Base-by-base conservation (phyloP, 2,329 filamentous ascomycete genomes). In the Mollisiaceae sp. region DNA sequence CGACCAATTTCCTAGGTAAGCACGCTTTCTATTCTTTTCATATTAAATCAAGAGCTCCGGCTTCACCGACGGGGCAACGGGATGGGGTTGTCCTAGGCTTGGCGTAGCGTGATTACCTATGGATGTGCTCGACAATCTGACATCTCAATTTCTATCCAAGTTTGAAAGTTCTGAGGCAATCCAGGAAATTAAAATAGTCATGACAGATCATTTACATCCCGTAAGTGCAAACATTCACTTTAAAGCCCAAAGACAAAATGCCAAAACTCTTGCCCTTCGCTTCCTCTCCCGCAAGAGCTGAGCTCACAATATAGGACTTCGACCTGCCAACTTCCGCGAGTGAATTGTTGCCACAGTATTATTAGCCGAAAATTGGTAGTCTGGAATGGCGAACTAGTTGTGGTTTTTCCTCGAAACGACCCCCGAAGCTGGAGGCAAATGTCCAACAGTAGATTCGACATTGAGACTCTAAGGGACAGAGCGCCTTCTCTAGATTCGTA, bases 291-390 rank as follows among this genome's bases (percentile, higher is more conserved):
- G 9, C 39, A 32, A 8, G 56, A 59, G 20, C 36, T 59, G 22
- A 43, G 41, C 38, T 59, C 20, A 57, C 45, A 38, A 59, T 45
- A 20, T 59, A 20, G 38, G 45, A 50, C 2, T 20, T 20, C 22
- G 45, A n/a, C 6, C 27, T 32, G 27, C 27, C 27, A 6, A 32
- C 3, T 32, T 32, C 27, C 27, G 27, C 27, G 27, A 32, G 6
- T 32, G 6, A 32, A 32, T 6, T 32, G 27, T 32, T 32, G 27
- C 27, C 3, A 32, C 27, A 6, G 6, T 32, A 32, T 32, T 32
- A 6, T 32, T 32, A 6, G 27, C 27, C 27, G 3, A 3, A 3
- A 3, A 32, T 32, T 32, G 6, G 27, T 32, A 32, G 27, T 32
- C 6, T 32, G 6, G 27, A 32, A 32, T 32, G 6, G 27, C 3